phyloP scores from a whole-genome alignment of 139 green algal genomes.

The Eudorina sp. region DNA sequence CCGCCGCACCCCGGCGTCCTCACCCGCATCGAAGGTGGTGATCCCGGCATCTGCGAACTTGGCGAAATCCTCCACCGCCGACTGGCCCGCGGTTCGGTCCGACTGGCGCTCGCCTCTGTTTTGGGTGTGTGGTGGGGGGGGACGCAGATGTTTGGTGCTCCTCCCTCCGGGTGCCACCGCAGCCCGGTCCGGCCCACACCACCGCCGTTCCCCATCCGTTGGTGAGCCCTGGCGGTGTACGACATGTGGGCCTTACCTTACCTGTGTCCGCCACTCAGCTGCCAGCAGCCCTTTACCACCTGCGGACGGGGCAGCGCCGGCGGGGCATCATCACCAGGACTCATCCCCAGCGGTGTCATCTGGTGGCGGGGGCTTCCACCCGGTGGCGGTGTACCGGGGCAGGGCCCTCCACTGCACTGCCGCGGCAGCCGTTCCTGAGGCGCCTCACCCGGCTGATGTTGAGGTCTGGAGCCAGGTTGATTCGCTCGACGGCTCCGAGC shows the following conservation, averaged over 20 bases:
- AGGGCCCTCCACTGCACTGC: background rate
- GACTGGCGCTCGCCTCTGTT: conserved; percentile 69
- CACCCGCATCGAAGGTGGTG: conserved; percentile 72
- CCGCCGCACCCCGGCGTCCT: background rate
- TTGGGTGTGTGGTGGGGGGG: background rate
- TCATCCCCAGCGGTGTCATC: too few species aligned
- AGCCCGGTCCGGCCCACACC: too few species aligned
- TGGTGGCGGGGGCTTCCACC: too few species aligned
- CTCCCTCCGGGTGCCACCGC: too few species aligned
- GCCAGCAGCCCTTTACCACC: conserved; percentile 81
- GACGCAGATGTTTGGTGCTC: too few species aligned
- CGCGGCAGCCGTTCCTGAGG: background rate
- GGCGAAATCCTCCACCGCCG: conserved; percentile 75
- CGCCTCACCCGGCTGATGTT: conserved; percentile 34
- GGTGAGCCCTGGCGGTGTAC: too few species aligned
- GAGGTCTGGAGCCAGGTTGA: conserved; percentile 17
- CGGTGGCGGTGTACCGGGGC: too few species aligned
- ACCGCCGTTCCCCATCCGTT: too few species aligned
- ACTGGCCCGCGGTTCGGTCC: conserved; percentile 79
- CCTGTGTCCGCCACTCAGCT: conserved; percentile 82
- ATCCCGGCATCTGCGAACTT: conserved; percentile 74
- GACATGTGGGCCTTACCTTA: too few species aligned
- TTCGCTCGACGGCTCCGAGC: background rate
- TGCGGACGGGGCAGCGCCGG: background rate
- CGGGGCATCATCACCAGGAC: too few species aligned